Base-by-base conservation (phyloP, 2,329 filamentous ascomycete species). In the Herpotrichia juniperi region DNA sequence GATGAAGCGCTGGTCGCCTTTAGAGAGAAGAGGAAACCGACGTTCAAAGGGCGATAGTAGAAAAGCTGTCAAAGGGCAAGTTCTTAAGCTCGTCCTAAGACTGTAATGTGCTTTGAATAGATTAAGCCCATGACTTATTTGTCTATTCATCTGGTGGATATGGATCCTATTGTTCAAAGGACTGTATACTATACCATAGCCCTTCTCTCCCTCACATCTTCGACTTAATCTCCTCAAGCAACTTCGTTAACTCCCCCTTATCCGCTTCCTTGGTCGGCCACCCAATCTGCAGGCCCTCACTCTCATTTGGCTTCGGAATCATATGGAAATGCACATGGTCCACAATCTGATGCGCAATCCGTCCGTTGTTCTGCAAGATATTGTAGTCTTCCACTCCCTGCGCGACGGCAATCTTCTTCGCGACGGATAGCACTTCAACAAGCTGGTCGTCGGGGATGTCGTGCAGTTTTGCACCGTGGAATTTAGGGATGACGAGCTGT, bases 321-420 rank as follows among this genome's bases (percentile, higher is more conserved):
- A 97, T 88, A 71, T 99, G 94, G 76, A 99, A 93, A 74, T 97
- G 93, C 62, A 96, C 93, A 78, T 99, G 94, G 62, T 91, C 89
- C 56, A 99, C 93, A 58, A 89, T 81, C 78, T 97, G 94, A 75
- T 99, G 94, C 16, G 94, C 94, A 67, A 93, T 84, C 19, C 84
- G 81, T 46, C 94, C 94, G 69, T 99, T 99, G 79, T 99, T 99
- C 79, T 99, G 94, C 53, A 99, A 79, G 43, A 99, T 84, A 71
- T 99, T 99, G 81, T 91, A 99, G 74, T 97, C 84, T 46, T 81
- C 79, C 3, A 89, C 87, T 31, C 90, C 90, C 3, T 85, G 86
- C 24, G 92, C 93, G 17, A 80, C 76, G 43, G 89, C 92, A 42
- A 99, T 85, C 75, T 90, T 93, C 83, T 96, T 97, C 42, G 91